A percentile compares a stretch with the other conserved stretches of the same genome.
phyloP scores from a whole-genome alignment of 2,329 filamentous ascomycete genomes.

The Colletotrichum filicis region DNA sequence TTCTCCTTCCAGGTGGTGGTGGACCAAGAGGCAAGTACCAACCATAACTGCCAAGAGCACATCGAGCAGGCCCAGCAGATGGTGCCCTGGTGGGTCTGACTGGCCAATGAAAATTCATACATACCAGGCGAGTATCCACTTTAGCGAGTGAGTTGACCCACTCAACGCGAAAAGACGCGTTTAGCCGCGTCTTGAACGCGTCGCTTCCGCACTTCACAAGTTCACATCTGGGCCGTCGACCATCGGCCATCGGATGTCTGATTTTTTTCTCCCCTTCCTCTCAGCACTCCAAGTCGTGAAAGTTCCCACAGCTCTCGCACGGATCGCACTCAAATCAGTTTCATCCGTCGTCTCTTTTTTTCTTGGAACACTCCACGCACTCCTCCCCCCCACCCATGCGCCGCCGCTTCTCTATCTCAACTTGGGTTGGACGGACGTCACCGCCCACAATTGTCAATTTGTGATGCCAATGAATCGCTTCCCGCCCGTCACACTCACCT shows the following conservation, averaged over 20 bases:
- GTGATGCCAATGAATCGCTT: constrained; percentile 28
- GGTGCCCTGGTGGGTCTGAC: not conserved
- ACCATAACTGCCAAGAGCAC: not conserved
- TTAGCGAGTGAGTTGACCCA: not conserved
- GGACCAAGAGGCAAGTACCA: not conserved
- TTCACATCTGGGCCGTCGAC: not conserved
- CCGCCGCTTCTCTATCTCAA: not conserved
- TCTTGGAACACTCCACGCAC: constrained; percentile 1
- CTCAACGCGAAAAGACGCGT: not conserved
- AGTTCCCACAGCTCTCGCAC: constrained; percentile 5
- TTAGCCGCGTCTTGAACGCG: constrained; percentile 11
- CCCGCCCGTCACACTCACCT: constrained; percentile 23
- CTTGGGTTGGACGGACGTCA: constrained; percentile 18
- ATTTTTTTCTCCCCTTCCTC: not conserved
- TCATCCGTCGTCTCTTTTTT: not conserved
- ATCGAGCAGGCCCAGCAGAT: not conserved
- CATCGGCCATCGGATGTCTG: constrained; percentile 3
- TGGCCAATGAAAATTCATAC: not conserved
- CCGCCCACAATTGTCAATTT: constrained; percentile 11
- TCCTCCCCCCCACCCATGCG: not conserved
- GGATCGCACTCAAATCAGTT: constrained; percentile 18
- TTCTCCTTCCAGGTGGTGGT: not conserved
- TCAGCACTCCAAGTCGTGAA: not conserved
- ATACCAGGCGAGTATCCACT: not conserved
- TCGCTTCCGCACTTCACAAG: constrained; percentile 12